These are phyloP conservation scores for Penicillium occitanis DNA, from an alignment of 2,329 filamentous ascomycete species.

Conservation along the genomic window DNA sequence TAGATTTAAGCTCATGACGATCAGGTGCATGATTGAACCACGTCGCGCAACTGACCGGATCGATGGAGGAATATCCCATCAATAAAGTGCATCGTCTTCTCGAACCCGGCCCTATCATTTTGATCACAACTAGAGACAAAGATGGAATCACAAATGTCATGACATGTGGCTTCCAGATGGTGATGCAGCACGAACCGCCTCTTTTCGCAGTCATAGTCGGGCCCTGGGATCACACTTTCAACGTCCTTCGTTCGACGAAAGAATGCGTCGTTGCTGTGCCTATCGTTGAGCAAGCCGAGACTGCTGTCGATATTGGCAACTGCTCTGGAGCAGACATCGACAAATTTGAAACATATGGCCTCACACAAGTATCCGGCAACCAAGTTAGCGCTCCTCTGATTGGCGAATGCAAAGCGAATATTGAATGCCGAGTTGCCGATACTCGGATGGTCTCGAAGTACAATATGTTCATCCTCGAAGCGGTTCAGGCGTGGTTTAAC, in stretches of 20 bases:
- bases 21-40: neutral
- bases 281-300: neutral
- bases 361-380: neutral
- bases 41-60: neutral
- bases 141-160: slow-evolving; percentile 1
- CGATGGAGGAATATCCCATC: slow-evolving; percentile 13
- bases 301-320: slow-evolving; percentile 1
- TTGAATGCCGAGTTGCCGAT: slow-evolving; percentile 1
- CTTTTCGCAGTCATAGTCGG: slow-evolving; percentile 9
- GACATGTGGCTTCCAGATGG: slow-evolving; percentile 9
- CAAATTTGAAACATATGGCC: slow-evolving; percentile 5
- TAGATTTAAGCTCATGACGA: neutral
- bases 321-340: neutral
- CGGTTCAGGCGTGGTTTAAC: neutral
- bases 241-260: neutral
- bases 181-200: slow-evolving; percentile 10
- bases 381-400: neutral
- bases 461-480: slow-evolving; percentile 5
- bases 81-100: neutral
- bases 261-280: slow-evolving; percentile 6
- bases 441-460: slow-evolving; percentile 6
- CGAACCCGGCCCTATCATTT: neutral
- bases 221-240: neutral
- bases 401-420: neutral
- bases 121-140: neutral